Percentiles rank a stretch among this genome's conserved stretches.
phyloP scores from a whole-genome alignment of 2,329 filamentous ascomycete species.

The Shiraia bambusicola region DNA sequence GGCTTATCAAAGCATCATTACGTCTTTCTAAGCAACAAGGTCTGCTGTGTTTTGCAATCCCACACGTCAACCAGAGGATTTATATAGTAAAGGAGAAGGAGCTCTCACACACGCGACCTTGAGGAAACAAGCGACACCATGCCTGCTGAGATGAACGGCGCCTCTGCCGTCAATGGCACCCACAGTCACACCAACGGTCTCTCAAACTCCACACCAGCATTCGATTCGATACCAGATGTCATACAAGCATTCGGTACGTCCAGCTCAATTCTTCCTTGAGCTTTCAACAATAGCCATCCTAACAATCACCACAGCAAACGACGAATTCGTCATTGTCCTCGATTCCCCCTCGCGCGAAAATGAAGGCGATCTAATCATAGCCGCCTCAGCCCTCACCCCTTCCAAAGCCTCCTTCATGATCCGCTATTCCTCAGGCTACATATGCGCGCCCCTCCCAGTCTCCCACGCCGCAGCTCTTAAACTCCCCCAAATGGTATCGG shows the following conservation, averaged over 20 bases:
- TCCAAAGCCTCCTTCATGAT: slow-evolving; percentile 96
- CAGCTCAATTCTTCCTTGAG: slow-evolving; percentile 3
- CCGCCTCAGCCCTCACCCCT: slow-evolving; percentile 78
- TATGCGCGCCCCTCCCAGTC: slow-evolving; percentile 82
- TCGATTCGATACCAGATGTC: slow-evolving; percentile 51
- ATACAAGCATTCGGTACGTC: slow-evolving; percentile 47
- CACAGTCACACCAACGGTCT: slow-evolving; percentile 20
- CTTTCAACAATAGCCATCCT: slow-evolving; percentile 4
- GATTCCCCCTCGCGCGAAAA: slow-evolving; percentile 93
- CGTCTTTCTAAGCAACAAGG: slow-evolving; percentile 20
- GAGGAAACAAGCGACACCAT: slow-evolving; percentile 14
- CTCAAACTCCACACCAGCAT: slow-evolving; percentile 37
- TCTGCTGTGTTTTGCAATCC: slow-evolving; percentile 1
- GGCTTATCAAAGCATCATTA: slow-evolving; percentile 23
- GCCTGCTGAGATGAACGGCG: slow-evolving; percentile 25
- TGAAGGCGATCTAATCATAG: slow-evolving; percentile 96
- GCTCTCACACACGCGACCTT: neutral
- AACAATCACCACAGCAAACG: slow-evolving; percentile 46
- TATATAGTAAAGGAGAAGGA: neutral
- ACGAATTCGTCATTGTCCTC: slow-evolving; percentile 93
- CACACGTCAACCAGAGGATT: neutral
- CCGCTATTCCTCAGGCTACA: slow-evolving; percentile 81
- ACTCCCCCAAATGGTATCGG: slow-evolving; percentile 85
- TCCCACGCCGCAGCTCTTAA: slow-evolving; percentile 68
- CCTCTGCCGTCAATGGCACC: slow-evolving; percentile 17